Conservation (phyloP, 352 stramenopile genomes). For the Phytopythium aichiense region DNA sequence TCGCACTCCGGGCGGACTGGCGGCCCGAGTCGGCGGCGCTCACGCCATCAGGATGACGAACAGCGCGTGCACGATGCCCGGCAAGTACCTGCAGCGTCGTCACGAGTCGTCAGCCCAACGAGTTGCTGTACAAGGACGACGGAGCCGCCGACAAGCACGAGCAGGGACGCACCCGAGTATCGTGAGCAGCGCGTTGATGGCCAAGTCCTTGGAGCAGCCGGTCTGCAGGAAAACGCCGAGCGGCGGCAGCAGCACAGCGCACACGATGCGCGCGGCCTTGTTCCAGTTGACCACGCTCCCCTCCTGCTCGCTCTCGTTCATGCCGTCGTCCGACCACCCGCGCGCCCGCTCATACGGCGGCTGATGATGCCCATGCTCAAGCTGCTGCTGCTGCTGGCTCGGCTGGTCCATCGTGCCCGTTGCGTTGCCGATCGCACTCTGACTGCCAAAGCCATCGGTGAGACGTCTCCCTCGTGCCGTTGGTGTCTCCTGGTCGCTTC, state of each 20-base stretch:
- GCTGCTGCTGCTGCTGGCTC: no score
- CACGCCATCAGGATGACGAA: constrained; percentile 35
- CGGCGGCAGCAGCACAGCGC: constrained; percentile 41
- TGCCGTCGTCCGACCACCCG: constrained; percentile 24
- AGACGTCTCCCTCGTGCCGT: not conserved
- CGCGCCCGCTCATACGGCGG: constrained; percentile 11
- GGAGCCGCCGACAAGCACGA: not conserved
- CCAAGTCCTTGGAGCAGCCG: constrained; percentile 53
- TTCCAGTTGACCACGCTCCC: constrained; percentile 25
- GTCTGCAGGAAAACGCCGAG: constrained; percentile 55
- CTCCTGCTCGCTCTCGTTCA: not conserved
- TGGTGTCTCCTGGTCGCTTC: not conserved
- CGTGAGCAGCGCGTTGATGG: constrained; percentile 65
- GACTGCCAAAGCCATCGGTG: no score
- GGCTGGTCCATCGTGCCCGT: no score
- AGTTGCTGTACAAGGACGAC: no score
- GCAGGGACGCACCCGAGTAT: constrained; percentile 30
- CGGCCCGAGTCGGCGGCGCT: not conserved
- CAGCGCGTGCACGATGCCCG: constrained; percentile 51
- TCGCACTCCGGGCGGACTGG: no score
- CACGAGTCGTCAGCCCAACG: no score
- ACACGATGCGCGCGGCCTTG: constrained; percentile 42
- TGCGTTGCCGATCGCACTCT: no score
- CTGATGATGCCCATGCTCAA: constrained; percentile 10
- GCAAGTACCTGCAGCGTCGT: constrained; percentile 33